Percentiles rank a stretch among this genome's conserved stretches.
Conservation (phyloP, 352 stramenopile species). For the Globisporangium heterothallicum region DNA sequence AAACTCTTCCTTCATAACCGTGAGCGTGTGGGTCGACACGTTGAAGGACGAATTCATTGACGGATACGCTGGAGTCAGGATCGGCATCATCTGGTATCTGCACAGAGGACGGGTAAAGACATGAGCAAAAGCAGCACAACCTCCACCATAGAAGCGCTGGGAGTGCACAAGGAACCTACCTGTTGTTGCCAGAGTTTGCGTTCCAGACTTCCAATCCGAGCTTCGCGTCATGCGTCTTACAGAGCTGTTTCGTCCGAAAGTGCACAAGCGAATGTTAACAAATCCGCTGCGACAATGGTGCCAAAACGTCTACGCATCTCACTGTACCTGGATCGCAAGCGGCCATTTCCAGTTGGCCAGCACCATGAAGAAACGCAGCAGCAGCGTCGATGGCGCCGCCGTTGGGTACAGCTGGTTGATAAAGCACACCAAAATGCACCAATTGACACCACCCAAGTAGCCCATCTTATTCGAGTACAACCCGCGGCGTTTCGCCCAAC, state of each 20-base stretch:
- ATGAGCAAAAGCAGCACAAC: conserved; percentile 5
- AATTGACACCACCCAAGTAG: conserved; percentile 99
- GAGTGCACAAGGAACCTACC: conserved; percentile 21
- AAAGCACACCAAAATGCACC: conserved; percentile 96
- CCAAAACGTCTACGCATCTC: background rate
- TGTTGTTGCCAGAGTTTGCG: conserved; percentile 79
- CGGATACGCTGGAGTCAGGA: conserved; percentile 98
- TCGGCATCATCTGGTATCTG: conserved; percentile 96
- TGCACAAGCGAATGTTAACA: conserved; percentile 8
- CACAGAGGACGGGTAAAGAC: conserved; percentile 7
- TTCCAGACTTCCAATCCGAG: conserved; percentile 88
- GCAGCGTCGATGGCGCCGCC: conserved; percentile 73
- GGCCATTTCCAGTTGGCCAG: conserved; percentile 89
- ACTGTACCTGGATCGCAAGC: conserved; percentile 80
- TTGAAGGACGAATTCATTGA: conserved; percentile 99
- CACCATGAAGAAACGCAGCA: conserved; percentile 90
- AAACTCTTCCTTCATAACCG: conserved; percentile 94
- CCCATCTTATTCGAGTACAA: conserved; percentile 99
- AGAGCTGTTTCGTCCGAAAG: conserved; percentile 35
- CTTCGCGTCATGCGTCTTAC: conserved; percentile 84
- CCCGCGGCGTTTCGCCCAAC: conserved; percentile 89
- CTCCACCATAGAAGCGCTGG: conserved; percentile 3
- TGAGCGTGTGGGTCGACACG: conserved; percentile 92
- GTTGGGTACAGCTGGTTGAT: conserved; percentile 91
- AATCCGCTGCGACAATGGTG: no score